Evolutionary conservation across 768 basidiomycete species (phyloP), one percentile per base, ranked within the genome.

Genomic region (Roridomyces roridus): DNA sequence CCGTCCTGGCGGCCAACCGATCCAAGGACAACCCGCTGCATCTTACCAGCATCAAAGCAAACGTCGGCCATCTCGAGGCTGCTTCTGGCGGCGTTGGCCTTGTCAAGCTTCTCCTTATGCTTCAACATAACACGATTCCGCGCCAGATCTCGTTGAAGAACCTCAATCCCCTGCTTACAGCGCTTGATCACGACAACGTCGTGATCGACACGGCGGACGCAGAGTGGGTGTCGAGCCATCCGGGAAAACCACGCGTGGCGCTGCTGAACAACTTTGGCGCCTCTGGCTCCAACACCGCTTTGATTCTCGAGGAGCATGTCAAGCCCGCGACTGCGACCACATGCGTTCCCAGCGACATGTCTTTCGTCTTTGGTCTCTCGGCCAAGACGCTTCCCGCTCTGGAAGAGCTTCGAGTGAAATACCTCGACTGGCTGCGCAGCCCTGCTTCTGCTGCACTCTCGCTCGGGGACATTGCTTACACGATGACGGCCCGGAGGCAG

Each of bases 231-330:
- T 63, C 71, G 18, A 64, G 69, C 9, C 65, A 66, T 4, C 60
- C 58, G 9, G 72, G 75, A 6, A 55, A 60, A 26, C 72, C 77
- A 10, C 77, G 87, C 8, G 57, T 84, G 6, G 87, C 86, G 1
- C 61, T 91, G 23, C 72, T 92, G 50, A 90, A 89, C 63, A 91
- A 89, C 62, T 92, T 89, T 60, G 90, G 90, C 18, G 89, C 89
- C 0, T 78, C 88, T 23, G 89, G 89, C 0, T 89, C 88, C 8
- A 91, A 91, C 55, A 78, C 81, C 2, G 82, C 86, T 0, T 62
- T 89, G 11, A 43, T 91, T 7, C 62, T 91, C 4, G 85, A 90
- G 61, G 88, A 89, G 62, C 70, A 77, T 57, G 11, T 68, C 26
- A 54, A 66, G 11, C 61, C 55, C 1, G 34, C 26, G 15, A 29